Base-by-base conservation (phyloP, 768 basidiomycete genomes). In the Mrakia blollopis region DNA sequence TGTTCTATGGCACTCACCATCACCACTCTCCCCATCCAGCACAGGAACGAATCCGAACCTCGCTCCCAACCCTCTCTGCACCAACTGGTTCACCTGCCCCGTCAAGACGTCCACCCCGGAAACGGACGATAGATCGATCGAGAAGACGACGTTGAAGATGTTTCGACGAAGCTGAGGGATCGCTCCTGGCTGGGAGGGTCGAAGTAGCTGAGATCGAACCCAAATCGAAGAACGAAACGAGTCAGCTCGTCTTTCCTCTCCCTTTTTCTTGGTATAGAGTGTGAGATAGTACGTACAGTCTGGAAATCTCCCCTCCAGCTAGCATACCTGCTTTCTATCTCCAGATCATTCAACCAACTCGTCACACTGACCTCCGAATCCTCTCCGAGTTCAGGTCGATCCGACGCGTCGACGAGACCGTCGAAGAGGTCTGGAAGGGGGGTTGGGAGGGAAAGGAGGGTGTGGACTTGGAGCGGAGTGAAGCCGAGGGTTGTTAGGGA, bases 341-440 rank as follows among this genome's bases (percentile, higher is more conserved):
- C 91, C 28, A 98, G 83, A 81, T 99, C 90, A 83, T 98, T 99
- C 90, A 91, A 92, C 89, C 92, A 98, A 0, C 90, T 81, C 54
- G 95, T 87, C 5, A 91, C 86, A 50, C 84, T 86, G 0, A 39
- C 47, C 16, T 44, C 44, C 21, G 25, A 16, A 11, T 4, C 35
- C 67, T 50, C 37, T 23, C 90, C 93, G 1, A 88, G 92, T 82
- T 99, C 97, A 4, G 82, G 80, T 25, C 92, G 86, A 83, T 99
- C 96, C 76, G 91, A 93, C 1, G 94, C 91, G 83, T 98, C 97
- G 76, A 96, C 91, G n/a, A 97, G 79, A 0, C 90, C 92, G 61
- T 81, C 81, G 21, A 83, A 75, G n/a, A 60, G 67, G 35, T 60
- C n/a, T 28, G 67, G 25, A 79, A 57, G 0, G 41, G 23, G 21